Percentiles rank a stretch among this genome's conserved stretches.
These are phyloP conservation scores for Neurospora cerealis DNA, from an alignment of 495 filamentous ascomycete genomes.

Conservation along the genomic window DNA sequence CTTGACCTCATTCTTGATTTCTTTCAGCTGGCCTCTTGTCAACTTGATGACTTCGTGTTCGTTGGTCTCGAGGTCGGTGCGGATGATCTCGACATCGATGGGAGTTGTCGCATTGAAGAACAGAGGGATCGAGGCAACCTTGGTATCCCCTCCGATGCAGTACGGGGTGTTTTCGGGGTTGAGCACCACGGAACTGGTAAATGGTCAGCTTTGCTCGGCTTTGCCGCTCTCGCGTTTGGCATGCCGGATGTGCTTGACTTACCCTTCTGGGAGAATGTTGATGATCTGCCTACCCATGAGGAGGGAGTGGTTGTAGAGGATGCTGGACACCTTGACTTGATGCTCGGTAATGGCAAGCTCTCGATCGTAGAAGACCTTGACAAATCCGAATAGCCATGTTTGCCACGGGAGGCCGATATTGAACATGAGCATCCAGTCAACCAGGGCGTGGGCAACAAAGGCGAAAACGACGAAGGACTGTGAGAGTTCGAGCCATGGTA, in stretches of 20 bases:
- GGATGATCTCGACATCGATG: slow-evolving; percentile 71
- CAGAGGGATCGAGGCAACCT: slow-evolving; percentile 62
- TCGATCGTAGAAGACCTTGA: slow-evolving; percentile 73
- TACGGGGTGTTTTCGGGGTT: slow-evolving; percentile 70
- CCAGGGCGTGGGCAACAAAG: slow-evolving; percentile 56
- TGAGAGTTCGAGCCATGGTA: slow-evolving; percentile 92
- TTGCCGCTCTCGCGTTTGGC: not conserved
- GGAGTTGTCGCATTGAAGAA: slow-evolving; percentile 88
- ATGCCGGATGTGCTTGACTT: slow-evolving; percentile 16
- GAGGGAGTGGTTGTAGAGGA: slow-evolving; percentile 81
- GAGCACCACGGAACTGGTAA: slow-evolving; percentile 63
- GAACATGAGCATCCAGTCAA: slow-evolving; percentile 85
- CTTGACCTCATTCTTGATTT: slow-evolving; percentile 46
- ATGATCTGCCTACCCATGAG: slow-evolving; percentile 94
- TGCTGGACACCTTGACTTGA: slow-evolving; percentile 73
- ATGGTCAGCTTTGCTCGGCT: slow-evolving; percentile 5
- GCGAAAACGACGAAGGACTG: slow-evolving; percentile 54
- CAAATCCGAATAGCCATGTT: slow-evolving; percentile 54
- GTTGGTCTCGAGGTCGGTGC: slow-evolving; percentile 72
- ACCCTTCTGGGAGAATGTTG: slow-evolving; percentile 94
- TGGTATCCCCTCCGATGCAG: slow-evolving; percentile 59
- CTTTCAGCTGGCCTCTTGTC: slow-evolving; percentile 43
- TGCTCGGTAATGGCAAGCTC: slow-evolving; percentile 85
- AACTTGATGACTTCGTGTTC: slow-evolving; percentile 70
- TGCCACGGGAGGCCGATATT: slow-evolving; percentile 65